Conservation (phyloP, 2,329 filamentous ascomycete species). For the Aspergillus arachidicola region DNA sequence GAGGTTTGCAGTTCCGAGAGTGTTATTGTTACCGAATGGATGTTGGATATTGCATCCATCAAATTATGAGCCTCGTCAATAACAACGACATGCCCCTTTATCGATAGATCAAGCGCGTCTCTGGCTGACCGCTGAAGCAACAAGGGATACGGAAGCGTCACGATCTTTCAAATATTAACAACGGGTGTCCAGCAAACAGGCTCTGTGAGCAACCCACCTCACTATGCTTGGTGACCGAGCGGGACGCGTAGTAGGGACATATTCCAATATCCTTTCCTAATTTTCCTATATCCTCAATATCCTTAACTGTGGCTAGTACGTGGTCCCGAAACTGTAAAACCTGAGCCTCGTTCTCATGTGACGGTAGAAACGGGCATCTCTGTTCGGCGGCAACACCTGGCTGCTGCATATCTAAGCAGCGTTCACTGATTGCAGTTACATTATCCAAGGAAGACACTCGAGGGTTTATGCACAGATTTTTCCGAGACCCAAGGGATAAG, state of each 20-base stretch:
- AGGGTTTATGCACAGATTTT: conserved; percentile 87
- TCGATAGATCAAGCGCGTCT: conserved; percentile 81
- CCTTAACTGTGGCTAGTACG: conserved; percentile 78
- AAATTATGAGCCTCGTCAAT: conserved; percentile 98
- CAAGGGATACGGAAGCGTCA: conserved; percentile 90
- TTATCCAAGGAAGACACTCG: conserved; percentile 71
- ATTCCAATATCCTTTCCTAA: conserved; percentile 78
- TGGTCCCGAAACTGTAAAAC: conserved; percentile 84
- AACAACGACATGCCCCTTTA: conserved; percentile 88
- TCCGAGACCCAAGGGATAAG: conserved; percentile 80
- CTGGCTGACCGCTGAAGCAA: conserved; percentile 83
- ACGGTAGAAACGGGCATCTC: conserved; percentile 76
- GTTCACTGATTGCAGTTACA: conserved; percentile 85
- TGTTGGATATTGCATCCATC: conserved; percentile 89
- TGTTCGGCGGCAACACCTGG: conserved; percentile 62
- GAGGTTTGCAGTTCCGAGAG: conserved; percentile 73
- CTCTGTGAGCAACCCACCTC: conserved; percentile 56
- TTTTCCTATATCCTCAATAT: conserved; percentile 86
- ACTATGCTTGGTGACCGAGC: conserved; percentile 76
- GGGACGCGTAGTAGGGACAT: conserved; percentile 96
- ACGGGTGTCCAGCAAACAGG: not conserved
- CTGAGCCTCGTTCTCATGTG: conserved; percentile 70
- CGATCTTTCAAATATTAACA: conserved; percentile 56
- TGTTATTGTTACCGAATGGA: conserved; percentile 77
- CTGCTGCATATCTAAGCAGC: conserved; percentile 87